phyloP scores from a whole-genome alignment of 106 monocot genomes.

The Ottelia alismoides region DNA sequence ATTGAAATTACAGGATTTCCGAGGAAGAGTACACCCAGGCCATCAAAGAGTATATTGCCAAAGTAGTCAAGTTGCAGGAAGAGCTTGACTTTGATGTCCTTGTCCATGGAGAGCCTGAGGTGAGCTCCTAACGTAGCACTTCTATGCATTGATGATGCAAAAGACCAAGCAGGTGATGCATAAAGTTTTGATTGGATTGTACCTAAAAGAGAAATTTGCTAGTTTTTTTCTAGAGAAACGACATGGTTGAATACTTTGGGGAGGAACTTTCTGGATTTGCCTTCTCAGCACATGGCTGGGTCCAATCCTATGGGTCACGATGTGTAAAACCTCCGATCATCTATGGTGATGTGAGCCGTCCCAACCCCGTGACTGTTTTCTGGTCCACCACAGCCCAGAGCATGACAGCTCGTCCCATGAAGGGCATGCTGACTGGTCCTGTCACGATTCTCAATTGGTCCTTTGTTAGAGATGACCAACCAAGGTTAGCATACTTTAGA shows the following conservation, averaged over 20 bases:
- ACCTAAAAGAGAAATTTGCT: too few species aligned
- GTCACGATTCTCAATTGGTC: constrained; percentile 82
- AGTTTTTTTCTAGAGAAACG: too few species aligned
- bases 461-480: constrained; percentile 70
- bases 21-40: constrained; percentile 28
- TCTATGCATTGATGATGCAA: too few species aligned
- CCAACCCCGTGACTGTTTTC: constrained; percentile 68
- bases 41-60: constrained; percentile 34
- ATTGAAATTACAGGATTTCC: too few species aligned
- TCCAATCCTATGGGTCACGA: constrained; percentile 72
- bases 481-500: constrained; percentile 22
- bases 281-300: constrained; percentile 70
- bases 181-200: too few species aligned
- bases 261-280: constrained; percentile 40
- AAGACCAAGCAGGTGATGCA: too few species aligned
- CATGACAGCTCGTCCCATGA: constrained; percentile 57
- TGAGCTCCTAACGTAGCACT: too few species aligned
- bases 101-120: constrained; percentile 75
- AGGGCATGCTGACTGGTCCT: constrained; percentile 79
- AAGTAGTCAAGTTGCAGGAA: constrained; percentile 43
- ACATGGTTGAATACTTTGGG: constrained; percentile 47
- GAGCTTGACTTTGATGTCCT: constrained; percentile 74
- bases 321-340: constrained; percentile 80
- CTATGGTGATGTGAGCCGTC: constrained; percentile 76
- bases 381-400: constrained; percentile 53